Evolutionary conservation across 768 basidiomycete genomes (phyloP).

Genomic region (Infundibulicybe gibba): DNA sequence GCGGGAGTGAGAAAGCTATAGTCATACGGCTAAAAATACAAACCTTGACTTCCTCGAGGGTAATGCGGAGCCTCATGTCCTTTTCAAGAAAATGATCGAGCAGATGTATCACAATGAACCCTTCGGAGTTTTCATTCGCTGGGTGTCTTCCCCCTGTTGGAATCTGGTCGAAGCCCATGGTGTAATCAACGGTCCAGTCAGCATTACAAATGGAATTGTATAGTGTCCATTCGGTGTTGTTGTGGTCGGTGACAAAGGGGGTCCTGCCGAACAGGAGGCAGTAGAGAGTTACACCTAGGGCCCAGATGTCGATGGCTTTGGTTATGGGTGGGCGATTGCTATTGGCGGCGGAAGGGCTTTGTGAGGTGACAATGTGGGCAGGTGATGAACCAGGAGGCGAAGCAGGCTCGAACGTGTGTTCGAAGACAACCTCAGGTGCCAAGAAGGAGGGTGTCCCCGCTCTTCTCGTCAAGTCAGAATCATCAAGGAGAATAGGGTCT

Average conservation of each 20-base stretch:
- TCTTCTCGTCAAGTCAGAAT: slow-evolving; percentile 82
- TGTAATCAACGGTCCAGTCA: slow-evolving; percentile 64
- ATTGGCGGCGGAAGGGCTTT: slow-evolving; percentile 2
- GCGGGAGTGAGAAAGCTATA: slow-evolving; percentile 4
- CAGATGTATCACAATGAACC: slow-evolving; percentile 62
- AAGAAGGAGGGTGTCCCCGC: slow-evolving; percentile 96
- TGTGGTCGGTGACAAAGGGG: slow-evolving; percentile 54
- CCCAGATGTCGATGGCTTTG: slow-evolving; percentile 97
- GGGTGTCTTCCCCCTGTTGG: slow-evolving; percentile 62
- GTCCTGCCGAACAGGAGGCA: slow-evolving; percentile 87
- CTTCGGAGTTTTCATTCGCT: slow-evolving; percentile 41
- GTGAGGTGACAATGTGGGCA: slow-evolving; percentile 19
- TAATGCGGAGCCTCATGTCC: slow-evolving; percentile 69
- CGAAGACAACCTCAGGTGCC: slow-evolving; percentile 90
- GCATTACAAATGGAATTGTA: slow-evolving; percentile 77
- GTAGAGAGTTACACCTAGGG: slow-evolving; percentile 92
- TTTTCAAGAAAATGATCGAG: slow-evolving; percentile 81
- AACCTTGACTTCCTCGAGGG: slow-evolving; percentile 80
- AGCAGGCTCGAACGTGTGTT: slow-evolving; percentile 37
- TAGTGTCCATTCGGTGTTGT: slow-evolving; percentile 60
- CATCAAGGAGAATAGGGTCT: slow-evolving; percentile 73
- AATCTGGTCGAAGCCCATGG: slow-evolving; percentile 71
- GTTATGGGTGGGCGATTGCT: slow-evolving; percentile 57
- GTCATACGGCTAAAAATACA: slow-evolving; percentile 13
- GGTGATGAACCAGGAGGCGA: slow-evolving; percentile 16